Evolutionary conservation across 371 early-diverging fungal genomes (phyloP), one percentile per base, ranked within the genome.

Genomic region (Batrachochytrium dendrobatidis): DNA sequence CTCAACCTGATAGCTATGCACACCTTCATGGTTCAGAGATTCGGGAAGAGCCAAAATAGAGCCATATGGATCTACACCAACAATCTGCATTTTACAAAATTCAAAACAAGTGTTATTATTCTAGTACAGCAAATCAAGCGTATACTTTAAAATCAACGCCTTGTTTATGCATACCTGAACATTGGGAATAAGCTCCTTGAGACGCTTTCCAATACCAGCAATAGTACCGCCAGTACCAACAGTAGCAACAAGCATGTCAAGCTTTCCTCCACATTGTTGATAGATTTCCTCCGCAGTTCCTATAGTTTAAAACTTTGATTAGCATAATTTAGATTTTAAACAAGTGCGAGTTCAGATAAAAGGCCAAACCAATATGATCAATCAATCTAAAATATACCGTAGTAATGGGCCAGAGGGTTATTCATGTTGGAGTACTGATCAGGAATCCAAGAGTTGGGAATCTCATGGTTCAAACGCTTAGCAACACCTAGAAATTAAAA

Each of bases 171-270:
- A 44, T 55, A 90, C 86, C 68, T 87, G 84, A 69, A 88, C 71
- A 54, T 83, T 76, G 51, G 96, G 95, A 65, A 87, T 87, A 50
- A 79, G 82, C 70, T 94, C 97, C 85, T 95, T 95, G 62, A 98
- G 77, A 72, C 89, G 90, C 69, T 84, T 83, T 26, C 90, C 94
- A 63, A 90, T 83, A 48, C 98, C 97, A n/a, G 91, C 85, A 61
- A 98, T 88, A 28, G 97, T 98, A 58, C 97, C 96, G 60, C 97
- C 98, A 17, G 98, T 96, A 67, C 97, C 98, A 31, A 94, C 95
- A 49, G 91, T 89, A 45, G 91, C 90, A 32, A 98, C 93, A 56
- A 96, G 76, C 92, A 96, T 92, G 68, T 96, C 98, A n/a, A 95
- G 68, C 63, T 91, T 81, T 54, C 89, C 90, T 62, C 86, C 87